Evolutionary conservation across 1,139 yeast genomes (phyloP), one percentile per base, ranked within the genome.

Genomic region (Lodderomyces beijingensis): DNA sequence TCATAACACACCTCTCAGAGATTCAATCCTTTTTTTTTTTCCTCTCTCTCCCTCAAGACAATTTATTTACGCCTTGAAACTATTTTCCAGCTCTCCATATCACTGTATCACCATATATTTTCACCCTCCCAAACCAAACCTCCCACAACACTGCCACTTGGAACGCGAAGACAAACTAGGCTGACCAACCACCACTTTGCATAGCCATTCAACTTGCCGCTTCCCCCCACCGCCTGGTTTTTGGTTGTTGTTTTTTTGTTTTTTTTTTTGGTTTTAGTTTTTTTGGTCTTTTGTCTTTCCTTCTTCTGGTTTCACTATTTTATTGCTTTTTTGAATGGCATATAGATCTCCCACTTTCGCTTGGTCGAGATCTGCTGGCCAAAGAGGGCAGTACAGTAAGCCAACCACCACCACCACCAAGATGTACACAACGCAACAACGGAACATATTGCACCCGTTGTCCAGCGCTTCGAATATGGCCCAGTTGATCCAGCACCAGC

Each of bases 401-500:
- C 22, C 33, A 17, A 31, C 30, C 16, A 14, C 25, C 10, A 23
- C 25, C 14, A 12, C 25, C 6, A 6, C 25, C 6, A 23, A 6
- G n/a, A 37, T 54, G 4, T 49, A 24, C 13, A n/a, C 16, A 22
- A 22, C 19, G 24, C 5, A 56, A 56, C 9, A 59, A 52, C 31
- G 44, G 41, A 63, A 64, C 40, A 64, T 68, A 34, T 43, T 58
- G 32, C 70, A 65, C 34, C 74, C 74, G 4, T 54, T 68, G 31
- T 65, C 72, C 8, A 43, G 74, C 28, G 74, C 74, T 4, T 48
- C 65, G 3, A 47, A 51, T 9, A 60, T 63, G 32, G 65, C 70
- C 2, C 50, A 43, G 27, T 40, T 31, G 16, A 40, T 44, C 17
- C 30, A 25, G 17, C 38, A 39, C 26, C 32, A 31, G 29, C 40